These are phyloP conservation scores for Suillus spraguei DNA, from an alignment of 768 basidiomycete genomes.

Conservation along the genomic window DNA sequence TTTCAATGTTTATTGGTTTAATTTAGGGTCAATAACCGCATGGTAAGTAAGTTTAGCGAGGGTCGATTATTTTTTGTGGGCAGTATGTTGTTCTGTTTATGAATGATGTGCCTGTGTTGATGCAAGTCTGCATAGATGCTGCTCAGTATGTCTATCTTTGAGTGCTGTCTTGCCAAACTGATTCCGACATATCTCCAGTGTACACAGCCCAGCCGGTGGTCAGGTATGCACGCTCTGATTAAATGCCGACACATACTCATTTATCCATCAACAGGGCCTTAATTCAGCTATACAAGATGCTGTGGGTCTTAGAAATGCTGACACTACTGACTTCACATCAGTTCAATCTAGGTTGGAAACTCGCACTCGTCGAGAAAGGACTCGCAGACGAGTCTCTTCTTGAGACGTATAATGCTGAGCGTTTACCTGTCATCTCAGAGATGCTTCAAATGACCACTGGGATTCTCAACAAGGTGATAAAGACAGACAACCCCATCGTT, in stretches of 20 bases:
- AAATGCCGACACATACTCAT: too few species aligned
- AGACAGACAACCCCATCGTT: constrained; percentile 10
- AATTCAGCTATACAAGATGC: too few species aligned
- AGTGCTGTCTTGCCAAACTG: background rate
- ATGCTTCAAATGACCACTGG: background rate
- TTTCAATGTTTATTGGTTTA: background rate
- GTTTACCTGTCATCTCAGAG: too few species aligned
- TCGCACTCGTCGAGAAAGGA: too few species aligned
- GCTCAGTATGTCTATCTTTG: constrained; percentile 2
- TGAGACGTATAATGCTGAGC: too few species aligned
- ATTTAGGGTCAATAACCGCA: background rate
- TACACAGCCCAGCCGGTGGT: background rate
- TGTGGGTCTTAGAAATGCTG: too few species aligned
- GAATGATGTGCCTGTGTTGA: background rate
- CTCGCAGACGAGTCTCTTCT: too few species aligned
- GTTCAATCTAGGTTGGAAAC: too few species aligned
- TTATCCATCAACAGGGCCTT: too few species aligned
- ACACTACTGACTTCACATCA: too few species aligned
- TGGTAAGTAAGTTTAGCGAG: background rate
- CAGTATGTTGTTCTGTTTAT: background rate
- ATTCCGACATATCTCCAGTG: background rate
- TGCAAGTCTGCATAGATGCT: background rate
- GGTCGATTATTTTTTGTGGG: background rate
- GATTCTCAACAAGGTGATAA: constrained; percentile 14
- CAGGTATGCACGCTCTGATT: background rate